Base-by-base conservation (phyloP, 768 basidiomycete species). In the Leucocoprinus leucothites region DNA sequence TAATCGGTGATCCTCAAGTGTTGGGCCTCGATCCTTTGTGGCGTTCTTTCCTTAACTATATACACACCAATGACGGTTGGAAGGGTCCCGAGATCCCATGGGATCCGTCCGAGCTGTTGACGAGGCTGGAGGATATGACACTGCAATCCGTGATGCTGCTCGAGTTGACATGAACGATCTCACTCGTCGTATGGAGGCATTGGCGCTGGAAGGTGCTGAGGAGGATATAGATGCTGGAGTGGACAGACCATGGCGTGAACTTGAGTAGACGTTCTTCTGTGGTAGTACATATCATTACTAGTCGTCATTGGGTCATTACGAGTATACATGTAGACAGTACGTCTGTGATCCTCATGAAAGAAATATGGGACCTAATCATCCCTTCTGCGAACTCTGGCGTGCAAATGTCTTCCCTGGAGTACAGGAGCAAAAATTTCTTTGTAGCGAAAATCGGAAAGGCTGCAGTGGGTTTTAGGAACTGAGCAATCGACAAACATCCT, bases 21-120 rank as follows among this genome's bases (percentile, higher is more conserved):
- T 69, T 86, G 0, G 78, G 78, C 3, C 71, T 85, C 1, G 84
- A 86, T 58, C 84, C 84, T 3, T 67, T 85, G 1, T 85, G 85
- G 85, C 69, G 83, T 1, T 63, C 67, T 0, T 85, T 85, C 69
- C 62, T 86, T 47, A 84, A 82, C 54, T 84, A 80, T 56, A 64
- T 85, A 9, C 64, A 80, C 57, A 48, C 60, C 13, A 74, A 77
- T 14, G 76, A 78, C 1, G 85, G 84, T 1, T 86, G 84, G 81
- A 71, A 63, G 38, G 84, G 84, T 4, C 69, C 71, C 3, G 64
- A 67, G 2, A 78, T 80, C 24, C 63, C 73, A 14, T 86, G 84
- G 82, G 76, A 85, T 58, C 73, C 80, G 0, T 53, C 58, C 0
- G 72, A 66, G 3, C 61, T 5, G 70, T 76, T 1, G 61, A 70